Base-by-base conservation (phyloP, 306 rosid species). In the Gynostemma pentaphyllum region DNA sequence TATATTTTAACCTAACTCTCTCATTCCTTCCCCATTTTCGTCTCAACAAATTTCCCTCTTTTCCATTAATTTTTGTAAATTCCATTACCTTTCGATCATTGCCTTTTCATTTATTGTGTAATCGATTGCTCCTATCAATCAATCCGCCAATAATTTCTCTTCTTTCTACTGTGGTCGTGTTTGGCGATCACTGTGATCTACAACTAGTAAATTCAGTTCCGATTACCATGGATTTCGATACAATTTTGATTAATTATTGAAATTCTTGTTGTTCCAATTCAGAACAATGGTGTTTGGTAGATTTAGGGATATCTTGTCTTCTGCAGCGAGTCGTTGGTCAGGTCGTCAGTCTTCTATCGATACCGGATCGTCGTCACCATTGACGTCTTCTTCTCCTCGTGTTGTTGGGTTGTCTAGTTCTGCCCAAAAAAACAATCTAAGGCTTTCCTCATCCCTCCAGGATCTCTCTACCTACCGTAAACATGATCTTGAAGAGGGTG, bases 381-480 rank as follows among this genome's bases (percentile, higher is more conserved):
- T 62, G 41, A 48, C 30, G 19, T 55, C 66, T 55, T n/a, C 74
- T 10, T 16, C 69, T 54, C 70, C 70, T 52, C 64, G 55, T 52
- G 76, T 53, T 49, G 70, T 55, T 23, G 67, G 64, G 11, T 68
- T 50, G 48, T 50, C 30, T 21, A 39, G 46, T 30, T 29, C 71
- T 49, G 34, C 68, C 15, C 42, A 53, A 70, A 81, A 84, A 60
- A 73, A 77, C 76, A 73, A 70, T 70, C 66, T 85, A 1, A 75
- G 88, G 45, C 68, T 83, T 63, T 90, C 94, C 7, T 83, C 95
- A 4, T 90, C 94, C 55, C 96, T 90, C 36, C 96, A 90, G 70
- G 94, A 90, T 76, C 77, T 90, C 72, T 75, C 90, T 48, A 71
- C 84, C 1, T 83, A 83, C 73, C 78, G 70, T 66, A 75, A 68